Evolutionary conservation across 2,329 filamentous ascomycete species (phyloP), one percentile per base, ranked within the genome.

Genomic region (Xylaria sp.): DNA sequence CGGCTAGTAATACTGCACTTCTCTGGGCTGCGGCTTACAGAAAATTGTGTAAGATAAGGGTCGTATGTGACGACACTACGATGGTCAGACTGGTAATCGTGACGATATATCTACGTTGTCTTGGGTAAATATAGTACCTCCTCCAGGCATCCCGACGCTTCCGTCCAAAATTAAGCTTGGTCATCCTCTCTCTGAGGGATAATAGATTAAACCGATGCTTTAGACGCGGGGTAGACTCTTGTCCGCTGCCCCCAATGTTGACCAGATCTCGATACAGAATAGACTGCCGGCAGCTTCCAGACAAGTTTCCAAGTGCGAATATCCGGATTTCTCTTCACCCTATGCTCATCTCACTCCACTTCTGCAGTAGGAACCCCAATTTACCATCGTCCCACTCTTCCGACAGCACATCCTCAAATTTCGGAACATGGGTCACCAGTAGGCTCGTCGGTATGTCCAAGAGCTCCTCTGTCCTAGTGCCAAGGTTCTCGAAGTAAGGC

Each of bases 401-500:
- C 5, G 42, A 5, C 2, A 49, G 5, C 27, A 1, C 2, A 5
- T 44, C 25, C 15, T 58, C 55, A 27, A n/a, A 20, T 3, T 17
- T 44, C 3, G 66, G 58, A 1, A 66, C 25, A 10, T 50, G 55
- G 25, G 59, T 45, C 11, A 66, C 49, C 15, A 66, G 38, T 9
- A 66, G 50, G 50, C 33, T 63, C 4, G 59, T 56, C 17, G 63
- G 38, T 13, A 66, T 13, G 17, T 59, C 49, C 10, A 6, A 2
- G 6, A 66, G 17, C 29, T 49, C 33, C 17, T 51, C 59, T 3
- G 20, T 27, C 9, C 5, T 27, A 5, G n/a, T 15, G 25, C 22
- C 54, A 29, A 62, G 64, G 44, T 55, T 58, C 44, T 53, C 44
- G 22, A 69, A 67, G 61, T 64, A 69, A 3, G 64, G 64, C 36